Conservation (phyloP, 306 rosid species). For the Ziziphus jujuba region DNA sequence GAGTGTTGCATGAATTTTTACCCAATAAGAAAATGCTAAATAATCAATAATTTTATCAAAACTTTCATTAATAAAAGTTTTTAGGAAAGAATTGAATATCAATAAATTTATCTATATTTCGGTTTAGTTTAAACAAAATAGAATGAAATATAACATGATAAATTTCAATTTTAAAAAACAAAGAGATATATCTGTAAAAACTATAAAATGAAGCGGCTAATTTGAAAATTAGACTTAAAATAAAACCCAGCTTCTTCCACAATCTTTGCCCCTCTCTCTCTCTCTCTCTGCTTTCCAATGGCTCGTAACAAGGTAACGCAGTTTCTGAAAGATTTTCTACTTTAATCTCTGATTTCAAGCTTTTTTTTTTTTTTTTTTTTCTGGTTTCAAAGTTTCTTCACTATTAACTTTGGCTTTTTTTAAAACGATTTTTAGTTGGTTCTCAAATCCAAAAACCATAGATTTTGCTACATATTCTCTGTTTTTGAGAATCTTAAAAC, state of each 20-base stretch:
- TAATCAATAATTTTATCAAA: too few relatives aligned
- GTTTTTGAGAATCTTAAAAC: constrained; percentile 5
- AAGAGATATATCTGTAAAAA: too few relatives aligned
- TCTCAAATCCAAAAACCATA: background rate
- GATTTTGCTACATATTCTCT: background rate
- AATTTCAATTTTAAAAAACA: too few relatives aligned
- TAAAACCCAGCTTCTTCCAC: constrained; percentile 24
- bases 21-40: too few relatives aligned
- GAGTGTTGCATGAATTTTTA: too few relatives aligned
- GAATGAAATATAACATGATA: too few relatives aligned
- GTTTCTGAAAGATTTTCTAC: background rate
- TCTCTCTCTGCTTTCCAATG: constrained; percentile 42
- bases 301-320: constrained; percentile 66
- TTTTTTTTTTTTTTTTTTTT: constrained; percentile 1
- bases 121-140: too few relatives aligned
- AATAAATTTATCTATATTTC: too few relatives aligned
- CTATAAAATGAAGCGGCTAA: too few relatives aligned
- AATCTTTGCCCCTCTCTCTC: constrained; percentile 19
- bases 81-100: too few relatives aligned
- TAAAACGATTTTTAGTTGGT: background rate
- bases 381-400: background rate
- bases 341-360: background rate
- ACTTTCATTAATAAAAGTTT: too few relatives aligned
- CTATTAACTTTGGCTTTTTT: background rate
- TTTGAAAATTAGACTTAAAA: too few relatives aligned